Conservation (phyloP, 2,329 filamentous ascomycete genomes). For the Nannizzia gypsea region DNA sequence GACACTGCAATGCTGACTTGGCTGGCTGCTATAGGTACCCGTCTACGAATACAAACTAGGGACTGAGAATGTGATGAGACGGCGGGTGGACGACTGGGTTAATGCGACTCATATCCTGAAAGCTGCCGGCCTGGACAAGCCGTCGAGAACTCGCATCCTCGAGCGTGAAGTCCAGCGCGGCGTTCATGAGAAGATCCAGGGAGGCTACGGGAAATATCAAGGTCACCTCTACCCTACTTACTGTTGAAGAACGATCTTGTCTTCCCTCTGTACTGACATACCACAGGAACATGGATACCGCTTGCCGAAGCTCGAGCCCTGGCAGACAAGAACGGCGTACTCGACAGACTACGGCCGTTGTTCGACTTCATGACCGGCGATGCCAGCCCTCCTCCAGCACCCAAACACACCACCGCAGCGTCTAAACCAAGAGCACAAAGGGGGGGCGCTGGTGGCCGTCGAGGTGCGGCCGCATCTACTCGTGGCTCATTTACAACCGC, state of each 20-base stretch:
- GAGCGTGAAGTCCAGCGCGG: constrained; percentile 97
- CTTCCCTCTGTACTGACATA: background rate
- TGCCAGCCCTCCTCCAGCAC: constrained; percentile 81
- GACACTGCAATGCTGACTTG: background rate
- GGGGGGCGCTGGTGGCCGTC: constrained; percentile 32
- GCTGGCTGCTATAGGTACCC: constrained; percentile 53
- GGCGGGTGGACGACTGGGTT: constrained; percentile 89
- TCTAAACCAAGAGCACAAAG: constrained; percentile 73
- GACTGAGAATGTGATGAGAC: constrained; percentile 88
- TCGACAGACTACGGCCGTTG: constrained; percentile 71
- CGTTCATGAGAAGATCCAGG: constrained; percentile 93
- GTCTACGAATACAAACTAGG: constrained; percentile 90
- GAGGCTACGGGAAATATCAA: constrained; percentile 97
- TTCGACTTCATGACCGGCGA: constrained; percentile 82
- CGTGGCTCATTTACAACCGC: constrained; percentile 8
- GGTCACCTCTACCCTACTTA: constrained; percentile 37
- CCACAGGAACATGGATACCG: constrained; percentile 84
- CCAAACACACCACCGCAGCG: constrained; percentile 64
- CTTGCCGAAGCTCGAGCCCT: constrained; percentile 68
- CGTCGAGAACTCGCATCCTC: constrained; percentile 82
- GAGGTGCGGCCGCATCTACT: background rate
- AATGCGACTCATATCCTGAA: constrained; percentile 99
- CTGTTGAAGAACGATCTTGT: background rate
- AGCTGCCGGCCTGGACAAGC: constrained; percentile 93
- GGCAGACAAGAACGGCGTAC: constrained; percentile 74